These are phyloP conservation scores for Neurospora africana DNA, from an alignment of 495 filamentous ascomycete species.

Conservation along the genomic window DNA sequence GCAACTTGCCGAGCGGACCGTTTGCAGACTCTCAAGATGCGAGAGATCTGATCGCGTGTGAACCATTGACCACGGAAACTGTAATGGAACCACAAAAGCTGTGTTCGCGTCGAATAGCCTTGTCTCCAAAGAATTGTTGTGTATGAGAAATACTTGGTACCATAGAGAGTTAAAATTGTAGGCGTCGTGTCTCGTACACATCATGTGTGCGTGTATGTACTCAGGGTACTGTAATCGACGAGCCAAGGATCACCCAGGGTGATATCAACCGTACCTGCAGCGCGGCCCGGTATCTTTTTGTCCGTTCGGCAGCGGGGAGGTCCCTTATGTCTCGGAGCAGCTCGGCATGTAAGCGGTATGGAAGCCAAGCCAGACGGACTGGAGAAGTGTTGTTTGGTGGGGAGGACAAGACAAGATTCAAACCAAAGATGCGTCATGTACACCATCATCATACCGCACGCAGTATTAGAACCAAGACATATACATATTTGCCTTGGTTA, in stretches of 20 bases:
- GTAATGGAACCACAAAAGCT: neutral
- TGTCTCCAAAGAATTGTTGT: too few species aligned
- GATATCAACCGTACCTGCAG: neutral
- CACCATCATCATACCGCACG: neutral
- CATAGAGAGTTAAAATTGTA: neutral
- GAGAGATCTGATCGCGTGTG: neutral
- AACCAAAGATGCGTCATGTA: neutral
- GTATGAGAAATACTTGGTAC: neutral
- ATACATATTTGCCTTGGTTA: neutral
- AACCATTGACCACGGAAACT: neutral
- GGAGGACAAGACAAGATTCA: neutral
- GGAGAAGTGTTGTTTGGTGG: neutral
- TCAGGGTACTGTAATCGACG: neutral
- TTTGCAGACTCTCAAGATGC: neutral
- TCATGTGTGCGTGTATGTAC: neutral
- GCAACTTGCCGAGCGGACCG: neutral
- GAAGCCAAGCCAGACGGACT: neutral
- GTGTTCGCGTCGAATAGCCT: neutral
- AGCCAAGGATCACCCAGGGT: neutral
- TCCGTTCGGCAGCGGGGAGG: neutral
- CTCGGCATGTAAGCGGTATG: neutral
- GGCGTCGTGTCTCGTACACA: neutral
- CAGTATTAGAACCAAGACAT: neutral
- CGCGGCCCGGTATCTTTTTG: neutral
- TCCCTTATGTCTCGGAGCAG: neutral